Evolutionary conservation across 78 protist species (phyloP), one percentile per base, ranked within the genome.

Genomic region (Polysphondylium violaceum): DNA sequence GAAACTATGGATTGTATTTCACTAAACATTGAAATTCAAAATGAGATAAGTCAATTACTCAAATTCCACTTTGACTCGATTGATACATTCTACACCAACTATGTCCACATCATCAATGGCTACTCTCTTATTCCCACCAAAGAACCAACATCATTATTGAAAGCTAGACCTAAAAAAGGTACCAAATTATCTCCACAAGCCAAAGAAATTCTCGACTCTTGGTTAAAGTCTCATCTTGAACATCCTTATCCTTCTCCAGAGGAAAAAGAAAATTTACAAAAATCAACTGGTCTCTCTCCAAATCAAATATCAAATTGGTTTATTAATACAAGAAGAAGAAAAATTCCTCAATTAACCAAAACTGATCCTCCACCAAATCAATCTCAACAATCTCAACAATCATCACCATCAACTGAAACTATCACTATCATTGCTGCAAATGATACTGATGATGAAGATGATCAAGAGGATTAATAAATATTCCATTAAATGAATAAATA

Each of bases 231-330:
- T 43, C 93, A 96, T 60, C n/a, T 92, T 16, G 44, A 36, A 38
- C 90, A 95, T 21, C 98, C 98, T 6, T 96, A 96, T 72, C 98
- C 98, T 8, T 74, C 95, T 8, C 93, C 93, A 47, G 90, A 91
- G 4, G 95, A 93, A 38, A 96, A 96, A 67, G 75, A 68, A 31
- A 40, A 69, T 1, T 64, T 96, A 1, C 27, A 77, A 16, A 78
- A 36, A n/a, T 50, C 1, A 25, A 94, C 96, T 25, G 86, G 75
- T 43, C 74, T 95, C 7, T 36, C 97, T 11, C 33, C 95, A 27
- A 61, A 35, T 43, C 98, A 95, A 65, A 74, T 96, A 14, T 88
- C 77, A 27, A 86, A 95, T 51, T 96, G 98, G 98, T 96, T 96
- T 65, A 96, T 89, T 51, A 96, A 96, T 51, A 90, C 98, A 0